Evolutionary conservation across 768 basidiomycete genomes (phyloP).

Genomic region (Candolleomyces eurysporus): DNA sequence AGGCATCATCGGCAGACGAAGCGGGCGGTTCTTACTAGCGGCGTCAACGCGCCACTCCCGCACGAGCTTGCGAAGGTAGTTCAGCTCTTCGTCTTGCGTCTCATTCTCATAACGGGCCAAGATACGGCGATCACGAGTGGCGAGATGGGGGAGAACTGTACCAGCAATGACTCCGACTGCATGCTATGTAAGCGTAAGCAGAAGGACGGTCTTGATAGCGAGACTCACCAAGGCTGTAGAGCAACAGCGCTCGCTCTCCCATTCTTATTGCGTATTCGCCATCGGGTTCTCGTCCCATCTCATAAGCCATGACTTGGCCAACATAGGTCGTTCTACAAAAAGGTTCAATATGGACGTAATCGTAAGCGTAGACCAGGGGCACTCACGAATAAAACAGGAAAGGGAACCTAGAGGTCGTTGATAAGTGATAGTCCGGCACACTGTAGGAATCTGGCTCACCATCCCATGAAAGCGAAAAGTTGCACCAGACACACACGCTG

Average conservation of each 20-base stretch:
- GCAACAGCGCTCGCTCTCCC: conserved; percentile 85
- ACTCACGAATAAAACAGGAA: conserved; percentile 89
- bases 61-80: conserved; percentile 68
- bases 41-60: conserved; percentile 86
- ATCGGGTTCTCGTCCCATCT: conserved; percentile 72
- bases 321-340: conserved; percentile 80
- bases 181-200: conserved; percentile 11
- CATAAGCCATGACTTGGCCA: conserved; percentile 89
- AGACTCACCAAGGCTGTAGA: conserved; percentile 81
- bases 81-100: conserved; percentile 72
- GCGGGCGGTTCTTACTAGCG: conserved; percentile 64
- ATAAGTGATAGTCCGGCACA: not conserved
- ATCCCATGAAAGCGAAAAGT: conserved; percentile 95
- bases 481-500: conserved; percentile 91
- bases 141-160: conserved; percentile 74
- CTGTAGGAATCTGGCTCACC: conserved; percentile 39
- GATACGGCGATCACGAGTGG: conserved; percentile 77
- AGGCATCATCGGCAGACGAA: conserved; percentile 84
- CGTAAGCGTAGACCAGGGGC: not conserved
- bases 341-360: not conserved
- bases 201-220: not conserved
- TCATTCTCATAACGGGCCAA: conserved; percentile 71
- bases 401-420: conserved; percentile 65
- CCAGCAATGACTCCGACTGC: conserved; percentile 86
- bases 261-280: conserved; percentile 79